Base-by-base conservation (phyloP, 306 rosid species). In the Fragaria vesca region DNA sequence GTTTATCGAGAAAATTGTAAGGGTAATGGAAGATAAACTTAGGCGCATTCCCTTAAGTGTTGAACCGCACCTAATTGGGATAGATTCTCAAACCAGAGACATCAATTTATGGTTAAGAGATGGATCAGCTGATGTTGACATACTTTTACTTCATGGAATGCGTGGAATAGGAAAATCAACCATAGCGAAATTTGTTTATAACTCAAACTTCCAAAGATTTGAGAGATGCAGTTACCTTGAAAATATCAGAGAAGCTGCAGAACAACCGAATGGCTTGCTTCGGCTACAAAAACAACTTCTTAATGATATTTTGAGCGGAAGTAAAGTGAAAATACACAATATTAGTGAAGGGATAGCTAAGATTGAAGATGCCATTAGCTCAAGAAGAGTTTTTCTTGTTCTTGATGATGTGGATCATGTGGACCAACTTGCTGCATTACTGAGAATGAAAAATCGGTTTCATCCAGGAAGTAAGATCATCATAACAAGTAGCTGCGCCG, bases 51-150 rank as follows among this genome's bases (percentile, higher is more conserved):
- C 36, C n/a, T 0, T 40, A 0, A 6, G 76, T 38, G 67, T 55
- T 36, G 16, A 1, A 3, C 18, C 21, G 0, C 0, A 54, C 40
- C 24, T 73, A 12, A 6, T 73, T 73, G 76, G 76, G 7, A 54
- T 54, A 6, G 2, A 38, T 5, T 36, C 20, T 55, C 52, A n/a
- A 0, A 34, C 15, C 0, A 0, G 38, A 5, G 1, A 38, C 0
- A 73, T 73, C 10, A 55, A 38, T 2, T n/a, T 1, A 0, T 73
- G 66, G 76, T 13, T 73, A 8, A 15, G 0, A 36, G 76, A 73
- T 55, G 16, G 8, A 36, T 54, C 66, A 36, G 15, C 1, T n/a
- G 36, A 54, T 73, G 51, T 73, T 6, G 8, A n/a, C 4, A 73
- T 38, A n/a, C 24, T 73, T 38, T 5, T 38, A 1, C n/a, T 73